Base-by-base conservation (phyloP, 129 eudicot species). In the Sambucus nigra region DNA sequence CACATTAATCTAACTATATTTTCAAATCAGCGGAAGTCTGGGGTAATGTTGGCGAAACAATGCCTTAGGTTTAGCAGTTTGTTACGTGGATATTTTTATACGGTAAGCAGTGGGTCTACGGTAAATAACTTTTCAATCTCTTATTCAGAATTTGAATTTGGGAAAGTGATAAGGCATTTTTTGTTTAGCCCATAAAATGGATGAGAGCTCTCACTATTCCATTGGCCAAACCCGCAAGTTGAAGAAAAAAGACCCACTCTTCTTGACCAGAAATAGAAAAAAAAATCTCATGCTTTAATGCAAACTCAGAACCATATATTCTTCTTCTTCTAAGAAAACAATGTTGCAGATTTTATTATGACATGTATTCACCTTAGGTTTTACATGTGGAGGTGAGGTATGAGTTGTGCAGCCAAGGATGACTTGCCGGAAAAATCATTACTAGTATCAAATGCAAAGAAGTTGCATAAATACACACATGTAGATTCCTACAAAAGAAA, bases 381-480 rank as follows among this genome's bases (percentile, higher is more conserved):
- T 82, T 55, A 61, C 81, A 82, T 82, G 91, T 73, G 79, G 59
- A 57, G 29, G 65, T 63, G 70, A 71, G 73, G 66, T 67, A 62
- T 65, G 47, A 18, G 65, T 64, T 72, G 64, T 82, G 91, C 76
- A 82, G 82, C 91, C 91, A 82, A 82, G 91, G 79, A 82, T 82
- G 91, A 82, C 79, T 82, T 82, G 91, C 91, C 85, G 84, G 71
- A 40, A 46, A 62, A 2, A 9, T 51, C 39, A 0, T 14, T 15
- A 1, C 31, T 14, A n/a, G n/a, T n/a, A n/a, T n/a, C n/a, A n/a
- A n/a, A n/a, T n/a, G n/a, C n/a, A n/a, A n/a, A n/a, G n/a, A n/a
- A n/a, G n/a, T n/a, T n/a, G n/a, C n/a, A n/a, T n/a, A n/a, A n/a
- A n/a, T n/a, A n/a, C n/a, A n/a, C n/a, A n/a, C n/a, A n/a, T n/a